These are phyloP conservation scores for Nakataea oryzae DNA, from an alignment of 2,329 filamentous ascomycete species.

Conservation along the genomic window DNA sequence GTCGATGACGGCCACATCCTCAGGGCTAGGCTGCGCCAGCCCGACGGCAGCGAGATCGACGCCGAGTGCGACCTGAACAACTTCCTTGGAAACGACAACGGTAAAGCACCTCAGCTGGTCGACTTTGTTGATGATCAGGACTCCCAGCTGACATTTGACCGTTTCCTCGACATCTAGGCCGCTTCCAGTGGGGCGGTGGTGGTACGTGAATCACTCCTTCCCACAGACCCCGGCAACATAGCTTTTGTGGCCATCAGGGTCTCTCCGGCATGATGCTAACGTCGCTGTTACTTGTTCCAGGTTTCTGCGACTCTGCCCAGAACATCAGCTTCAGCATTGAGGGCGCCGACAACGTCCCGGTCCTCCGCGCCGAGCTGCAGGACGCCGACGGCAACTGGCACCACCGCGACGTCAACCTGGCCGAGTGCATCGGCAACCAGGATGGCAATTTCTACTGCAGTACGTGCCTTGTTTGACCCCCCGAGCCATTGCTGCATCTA, in stretches of 20 bases:
- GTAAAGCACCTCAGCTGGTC: no score
- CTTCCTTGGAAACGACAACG: slow-evolving; percentile 2
- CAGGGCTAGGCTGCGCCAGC: not conserved
- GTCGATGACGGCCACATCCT: slow-evolving; percentile 1
- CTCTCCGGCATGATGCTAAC: slow-evolving; percentile 2
- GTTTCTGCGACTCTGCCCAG: slow-evolving; percentile 32
- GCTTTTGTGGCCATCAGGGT: no score
- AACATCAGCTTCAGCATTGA: slow-evolving; percentile 37
- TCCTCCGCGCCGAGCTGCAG: slow-evolving; percentile 39
- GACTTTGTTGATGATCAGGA: no score
- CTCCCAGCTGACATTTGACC: not conserved
- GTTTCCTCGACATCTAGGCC: slow-evolving; percentile 14
- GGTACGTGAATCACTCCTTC: slow-evolving; percentile 10
- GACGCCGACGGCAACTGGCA: slow-evolving; percentile 29
- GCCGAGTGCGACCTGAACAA: not conserved
- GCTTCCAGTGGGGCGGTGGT: slow-evolving; percentile 32
- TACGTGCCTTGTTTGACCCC: slow-evolving; percentile 9
- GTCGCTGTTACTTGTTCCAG: not conserved
- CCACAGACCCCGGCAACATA: not conserved
- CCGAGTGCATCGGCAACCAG: slow-evolving; percentile 42
- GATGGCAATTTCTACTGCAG: slow-evolving; percentile 32
- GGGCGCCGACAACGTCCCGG: slow-evolving; percentile 34
- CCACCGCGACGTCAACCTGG: slow-evolving; percentile 40
- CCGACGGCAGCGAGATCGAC: not conserved
- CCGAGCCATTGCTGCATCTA: no score